Evolutionary conservation across 805 yeast species (phyloP).

Genomic region (Candida khao-thaluensis): DNA sequence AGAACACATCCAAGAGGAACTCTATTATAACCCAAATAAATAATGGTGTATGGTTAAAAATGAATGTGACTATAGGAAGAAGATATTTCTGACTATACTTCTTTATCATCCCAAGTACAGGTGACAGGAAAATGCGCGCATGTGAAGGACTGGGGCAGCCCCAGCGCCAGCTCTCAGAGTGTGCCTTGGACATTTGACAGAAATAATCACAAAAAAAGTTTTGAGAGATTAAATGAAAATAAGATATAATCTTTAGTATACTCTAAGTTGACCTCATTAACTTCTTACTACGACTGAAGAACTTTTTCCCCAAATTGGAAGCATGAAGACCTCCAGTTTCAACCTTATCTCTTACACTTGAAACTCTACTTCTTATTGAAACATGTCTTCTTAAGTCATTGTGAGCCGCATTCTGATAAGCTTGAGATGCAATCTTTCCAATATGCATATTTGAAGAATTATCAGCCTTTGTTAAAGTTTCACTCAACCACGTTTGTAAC

Average conservation of each 20-base stretch:
- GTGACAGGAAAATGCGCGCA: too few species aligned
- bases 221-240: too few species aligned
- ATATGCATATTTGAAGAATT: slow-evolving; percentile 38
- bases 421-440: slow-evolving; percentile 59
- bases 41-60: slow-evolving; percentile 36
- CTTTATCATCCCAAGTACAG: slow-evolving; percentile 8
- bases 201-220: too few species aligned
- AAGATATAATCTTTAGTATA: too few species aligned
- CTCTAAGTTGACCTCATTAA: slow-evolving; percentile 28
- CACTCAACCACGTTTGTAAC: slow-evolving; percentile 55
- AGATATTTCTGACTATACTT: slow-evolving; percentile 10
- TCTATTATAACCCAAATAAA: slow-evolving; percentile 44
- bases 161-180: too few species aligned
- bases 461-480: slow-evolving; percentile 39
- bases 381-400: slow-evolving; percentile 51
- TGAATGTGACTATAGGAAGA: slow-evolving; percentile 26
- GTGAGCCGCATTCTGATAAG: slow-evolving; percentile 64
- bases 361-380: slow-evolving; percentile 46
- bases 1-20: slow-evolving; percentile 42
- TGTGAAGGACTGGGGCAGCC: too few species aligned
- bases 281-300: slow-evolving; percentile 57
- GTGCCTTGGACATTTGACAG: too few species aligned
- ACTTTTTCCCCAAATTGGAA: slow-evolving; percentile 51
- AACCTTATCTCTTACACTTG: slow-evolving; percentile 50
- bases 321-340: slow-evolving; percentile 51